phyloP scores from a whole-genome alignment of 169 alveolate species.

The Theileria parva region DNA sequence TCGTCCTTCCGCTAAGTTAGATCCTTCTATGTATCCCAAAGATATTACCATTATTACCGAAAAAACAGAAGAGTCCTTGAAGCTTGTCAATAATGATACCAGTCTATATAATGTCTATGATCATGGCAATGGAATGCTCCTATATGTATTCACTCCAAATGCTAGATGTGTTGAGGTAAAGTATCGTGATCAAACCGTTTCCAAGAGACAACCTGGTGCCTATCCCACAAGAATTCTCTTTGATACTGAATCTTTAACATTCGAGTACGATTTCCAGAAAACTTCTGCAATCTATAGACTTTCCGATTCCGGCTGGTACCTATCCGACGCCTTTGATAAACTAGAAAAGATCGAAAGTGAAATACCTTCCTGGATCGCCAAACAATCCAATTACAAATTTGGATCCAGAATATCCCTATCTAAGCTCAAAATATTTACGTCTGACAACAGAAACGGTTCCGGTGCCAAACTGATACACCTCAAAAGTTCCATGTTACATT shows the following conservation, averaged over 20 bases:
- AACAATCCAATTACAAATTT: background rate
- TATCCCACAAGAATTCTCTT: background rate
- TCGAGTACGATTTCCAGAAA: background rate
- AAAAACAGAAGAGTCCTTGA: background rate
- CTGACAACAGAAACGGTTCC: background rate
- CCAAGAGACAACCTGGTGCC: background rate
- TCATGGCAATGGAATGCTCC: background rate
- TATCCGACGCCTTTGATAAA: background rate
- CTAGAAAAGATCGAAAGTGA: background rate
- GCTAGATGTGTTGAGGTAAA: background rate
- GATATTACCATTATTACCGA: background rate
- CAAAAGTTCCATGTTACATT: background rate
- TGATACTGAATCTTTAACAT: background rate
- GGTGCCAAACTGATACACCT: background rate
- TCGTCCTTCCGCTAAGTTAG: background rate
- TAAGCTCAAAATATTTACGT: background rate
- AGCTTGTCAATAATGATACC: background rate
- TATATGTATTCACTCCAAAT: background rate
- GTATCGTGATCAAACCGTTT: background rate
- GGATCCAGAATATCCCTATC: background rate
- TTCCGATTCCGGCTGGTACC: background rate
- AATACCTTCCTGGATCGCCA: background rate
- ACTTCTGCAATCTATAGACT: background rate
- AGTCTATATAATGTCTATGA: background rate
- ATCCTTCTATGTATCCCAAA: background rate